These are phyloP conservation scores for Ustilago sp. DNA, from an alignment of 1,284 basidiomycete genomes.

Conservation along the genomic window DNA sequence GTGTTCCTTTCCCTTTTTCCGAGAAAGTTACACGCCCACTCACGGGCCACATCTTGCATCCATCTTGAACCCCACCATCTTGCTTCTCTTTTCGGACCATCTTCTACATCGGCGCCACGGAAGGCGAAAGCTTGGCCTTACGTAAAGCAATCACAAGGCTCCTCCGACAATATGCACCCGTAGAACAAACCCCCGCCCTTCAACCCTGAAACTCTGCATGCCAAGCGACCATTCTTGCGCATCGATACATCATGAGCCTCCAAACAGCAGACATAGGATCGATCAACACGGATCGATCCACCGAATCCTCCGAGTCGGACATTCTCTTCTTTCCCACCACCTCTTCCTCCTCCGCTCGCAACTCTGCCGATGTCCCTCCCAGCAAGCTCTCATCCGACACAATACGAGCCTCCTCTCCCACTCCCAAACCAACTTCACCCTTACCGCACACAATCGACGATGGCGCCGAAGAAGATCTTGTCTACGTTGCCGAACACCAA, in stretches of 20 bases:
- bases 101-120: no score
- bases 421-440: constrained; percentile 2
- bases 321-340: constrained; percentile 48
- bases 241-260: constrained; percentile 19
- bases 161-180: not conserved
- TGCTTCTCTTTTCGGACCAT: not conserved
- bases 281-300: constrained; percentile 26
- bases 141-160: not conserved
- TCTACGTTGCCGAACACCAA: constrained; percentile 26
- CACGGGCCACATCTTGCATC: not conserved
- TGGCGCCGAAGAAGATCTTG: constrained; percentile 18
- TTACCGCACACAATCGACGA: constrained; percentile 9
- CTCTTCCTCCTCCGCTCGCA: constrained; percentile 36
- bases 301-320: constrained; percentile 35
- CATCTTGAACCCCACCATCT: not conserved
- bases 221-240: not conserved
- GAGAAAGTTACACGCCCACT: constrained; percentile 11
- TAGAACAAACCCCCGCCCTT: not conserved
- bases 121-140: no score
- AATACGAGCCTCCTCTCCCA: constrained; percentile 24
- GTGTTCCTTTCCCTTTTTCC: not conserved
- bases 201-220: not conserved
- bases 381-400: constrained; percentile 40
- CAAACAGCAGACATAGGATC: constrained; percentile 27
- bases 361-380: constrained; percentile 19